Evolutionary conservation across 2,329 filamentous ascomycete species (phyloP).

Genomic region (Phaeomoniella chlamydospora): DNA sequence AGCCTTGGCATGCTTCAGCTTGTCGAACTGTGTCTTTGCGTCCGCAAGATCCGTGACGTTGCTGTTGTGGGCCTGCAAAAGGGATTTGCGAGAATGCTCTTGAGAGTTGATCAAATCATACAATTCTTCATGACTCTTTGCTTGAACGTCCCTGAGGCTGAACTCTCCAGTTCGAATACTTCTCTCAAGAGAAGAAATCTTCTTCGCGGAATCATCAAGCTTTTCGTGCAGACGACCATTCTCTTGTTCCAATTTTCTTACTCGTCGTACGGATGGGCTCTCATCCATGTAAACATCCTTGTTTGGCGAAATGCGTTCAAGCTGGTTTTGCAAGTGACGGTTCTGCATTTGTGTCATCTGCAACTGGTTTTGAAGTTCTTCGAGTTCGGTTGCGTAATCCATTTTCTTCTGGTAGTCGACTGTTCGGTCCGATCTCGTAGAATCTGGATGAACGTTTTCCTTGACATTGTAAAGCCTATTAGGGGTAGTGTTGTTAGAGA

Average conservation of each 20-base stretch:
- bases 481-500: conserved; percentile 65
- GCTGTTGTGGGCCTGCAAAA: conserved; percentile 74
- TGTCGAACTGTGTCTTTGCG: conserved; percentile 75
- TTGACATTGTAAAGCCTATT: conserved; percentile 55
- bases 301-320: conserved; percentile 53
- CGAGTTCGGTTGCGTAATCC: conserved; percentile 80
- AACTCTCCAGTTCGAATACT: conserved; percentile 77
- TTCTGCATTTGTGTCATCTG: conserved; percentile 94
- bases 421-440: conserved; percentile 67
- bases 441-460: conserved; percentile 52
- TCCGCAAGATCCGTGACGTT: conserved; percentile 74
- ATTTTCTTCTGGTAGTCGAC: conserved; percentile 74
- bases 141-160: conserved; percentile 78
- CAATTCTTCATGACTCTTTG: conserved; percentile 86
- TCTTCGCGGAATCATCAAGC: conserved; percentile 85
- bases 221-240: conserved; percentile 87
- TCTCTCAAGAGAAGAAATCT: conserved; percentile 78
- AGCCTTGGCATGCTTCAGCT: conserved; percentile 67
- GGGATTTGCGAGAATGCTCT: conserved; percentile 69
- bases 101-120: conserved; percentile 86
- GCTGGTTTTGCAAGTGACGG: conserved; percentile 74
- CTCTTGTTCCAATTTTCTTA: conserved; percentile 83
- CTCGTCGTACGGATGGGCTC: conserved; percentile 62
- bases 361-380: conserved; percentile 85
- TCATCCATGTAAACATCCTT: conserved; percentile 54